Conservation (phyloP, 2,329 filamentous ascomycete species). For the Diaporthe vaccinii region DNA sequence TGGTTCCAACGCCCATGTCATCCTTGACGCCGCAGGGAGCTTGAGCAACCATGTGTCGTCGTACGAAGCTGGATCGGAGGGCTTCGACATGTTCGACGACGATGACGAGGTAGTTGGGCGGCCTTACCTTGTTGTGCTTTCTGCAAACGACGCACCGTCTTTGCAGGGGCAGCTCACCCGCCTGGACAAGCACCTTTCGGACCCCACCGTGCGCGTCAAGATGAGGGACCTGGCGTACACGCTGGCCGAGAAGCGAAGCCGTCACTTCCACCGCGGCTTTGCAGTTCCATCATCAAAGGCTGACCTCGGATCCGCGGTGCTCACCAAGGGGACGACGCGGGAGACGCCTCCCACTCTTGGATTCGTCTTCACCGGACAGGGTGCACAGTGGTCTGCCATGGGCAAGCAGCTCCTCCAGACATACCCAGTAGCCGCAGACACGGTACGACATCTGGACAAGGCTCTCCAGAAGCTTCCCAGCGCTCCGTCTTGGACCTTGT, state of each 20-base stretch:
- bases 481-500: no score
- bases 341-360: neutral
- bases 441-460: no score
- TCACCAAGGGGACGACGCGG: neutral
- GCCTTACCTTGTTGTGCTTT: conserved; percentile 33
- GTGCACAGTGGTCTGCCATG: conserved; percentile 24
- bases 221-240: conserved; percentile 43
- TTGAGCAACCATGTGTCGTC: neutral
- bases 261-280: conserved; percentile 40
- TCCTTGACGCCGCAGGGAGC: conserved; percentile 1
- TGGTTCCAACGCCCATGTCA: conserved; percentile 48
- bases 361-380: conserved; percentile 19
- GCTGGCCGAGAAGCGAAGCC: conserved; percentile 34
- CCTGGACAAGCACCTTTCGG: no score
- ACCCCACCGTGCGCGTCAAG: no score
- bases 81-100: no score
- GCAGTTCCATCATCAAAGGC: no score
- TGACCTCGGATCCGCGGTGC: no score
- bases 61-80: no score
- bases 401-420: neutral
- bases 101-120: neutral
- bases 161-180: conserved; percentile 29
- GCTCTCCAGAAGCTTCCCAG: no score
- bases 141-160: conserved; percentile 41
- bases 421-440: neutral